Evolutionary conservation across 1,284 basidiomycete species (phyloP).

Genomic region (Entoloma clypeatum): DNA sequence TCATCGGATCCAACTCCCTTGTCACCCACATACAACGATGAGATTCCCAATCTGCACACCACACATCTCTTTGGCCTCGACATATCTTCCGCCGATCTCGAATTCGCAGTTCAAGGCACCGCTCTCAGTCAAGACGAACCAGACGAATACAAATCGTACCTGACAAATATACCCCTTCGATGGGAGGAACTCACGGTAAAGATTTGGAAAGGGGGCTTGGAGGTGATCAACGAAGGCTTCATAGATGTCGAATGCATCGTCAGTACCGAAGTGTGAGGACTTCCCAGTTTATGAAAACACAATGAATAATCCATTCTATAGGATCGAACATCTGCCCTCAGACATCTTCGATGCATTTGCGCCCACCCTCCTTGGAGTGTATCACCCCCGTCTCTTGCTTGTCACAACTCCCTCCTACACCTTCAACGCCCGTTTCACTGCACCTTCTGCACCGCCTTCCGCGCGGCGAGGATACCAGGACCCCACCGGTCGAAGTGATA

Average conservation of each 20-base stretch:
- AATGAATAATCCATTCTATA: conserved; percentile 28
- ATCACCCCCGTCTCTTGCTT: conserved; percentile 76
- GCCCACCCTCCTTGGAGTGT: conserved; percentile 78
- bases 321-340: conserved; percentile 85
- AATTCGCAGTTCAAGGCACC: conserved; percentile 46
- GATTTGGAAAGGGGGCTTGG: conserved; percentile 82
- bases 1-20: conserved; percentile 21
- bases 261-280: conserved; percentile 78
- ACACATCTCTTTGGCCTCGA: conserved; percentile 66
- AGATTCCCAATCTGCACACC: conserved; percentile 58
- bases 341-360: conserved; percentile 73
- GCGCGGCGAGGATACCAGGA: conserved; percentile 64
- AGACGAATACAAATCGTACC: conserved; percentile 18
- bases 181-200: conserved; percentile 76
- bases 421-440: conserved; percentile 84
- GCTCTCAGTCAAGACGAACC: conserved; percentile 30
- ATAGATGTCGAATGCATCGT: conserved; percentile 79
- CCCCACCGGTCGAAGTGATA: conserved; percentile 69
- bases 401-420: conserved; percentile 89
- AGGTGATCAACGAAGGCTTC: conserved; percentile 73
- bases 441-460: conserved; percentile 45
- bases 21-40: conserved; percentile 33
- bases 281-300: conserved; percentile 3
- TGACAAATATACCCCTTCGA: conserved; percentile 36
- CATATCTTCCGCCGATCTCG: conserved; percentile 48